Conservation (phyloP, 2,329 filamentous ascomycete genomes). For the Geoglossum cookeanum region DNA sequence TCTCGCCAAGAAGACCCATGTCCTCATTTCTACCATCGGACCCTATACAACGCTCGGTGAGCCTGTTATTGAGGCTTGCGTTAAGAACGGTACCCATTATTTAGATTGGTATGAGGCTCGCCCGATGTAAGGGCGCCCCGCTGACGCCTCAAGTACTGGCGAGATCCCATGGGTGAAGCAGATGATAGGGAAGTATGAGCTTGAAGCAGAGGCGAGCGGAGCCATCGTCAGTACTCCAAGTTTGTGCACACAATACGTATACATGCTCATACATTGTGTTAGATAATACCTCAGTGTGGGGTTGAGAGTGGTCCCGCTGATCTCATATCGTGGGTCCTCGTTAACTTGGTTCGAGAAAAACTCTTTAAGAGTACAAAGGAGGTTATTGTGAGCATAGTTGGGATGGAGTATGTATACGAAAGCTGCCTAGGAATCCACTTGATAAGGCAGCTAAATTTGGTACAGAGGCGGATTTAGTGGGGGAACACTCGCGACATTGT, state of each 20-base stretch:
- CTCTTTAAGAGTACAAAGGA: slow-evolving; percentile 30
- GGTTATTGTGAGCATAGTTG: slow-evolving; percentile 32
- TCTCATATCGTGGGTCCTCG: slow-evolving; percentile 31
- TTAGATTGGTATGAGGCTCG: slow-evolving; percentile 32
- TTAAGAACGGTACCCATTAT: slow-evolving; percentile 45
- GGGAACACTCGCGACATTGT: slow-evolving; percentile 47
- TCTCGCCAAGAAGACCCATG: slow-evolving; percentile 34
- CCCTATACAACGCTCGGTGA: slow-evolving; percentile 46
- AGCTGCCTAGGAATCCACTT: slow-evolving; percentile 5
- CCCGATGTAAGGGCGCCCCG: neutral
- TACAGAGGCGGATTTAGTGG: slow-evolving; percentile 37
- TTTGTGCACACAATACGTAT: neutral
- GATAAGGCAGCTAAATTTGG: slow-evolving; percentile 5
- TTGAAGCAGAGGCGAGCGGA: slow-evolving; percentile 36
- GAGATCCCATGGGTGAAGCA: slow-evolving; percentile 44
- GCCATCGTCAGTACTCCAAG: slow-evolving; percentile 31
- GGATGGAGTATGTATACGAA: slow-evolving; percentile 26
- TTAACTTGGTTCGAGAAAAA: slow-evolving; percentile 32
- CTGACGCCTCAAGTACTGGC: slow-evolving; percentile 28
- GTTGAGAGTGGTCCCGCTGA: slow-evolving; percentile 43
- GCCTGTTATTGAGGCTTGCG: slow-evolving; percentile 44
- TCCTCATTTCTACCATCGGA: slow-evolving; percentile 42
- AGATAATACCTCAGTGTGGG: slow-evolving; percentile 41
- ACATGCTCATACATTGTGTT: neutral
- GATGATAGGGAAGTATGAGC: slow-evolving; percentile 42